Base-by-base conservation (phyloP, 768 basidiomycete species). In the Agaricus blazei region DNA sequence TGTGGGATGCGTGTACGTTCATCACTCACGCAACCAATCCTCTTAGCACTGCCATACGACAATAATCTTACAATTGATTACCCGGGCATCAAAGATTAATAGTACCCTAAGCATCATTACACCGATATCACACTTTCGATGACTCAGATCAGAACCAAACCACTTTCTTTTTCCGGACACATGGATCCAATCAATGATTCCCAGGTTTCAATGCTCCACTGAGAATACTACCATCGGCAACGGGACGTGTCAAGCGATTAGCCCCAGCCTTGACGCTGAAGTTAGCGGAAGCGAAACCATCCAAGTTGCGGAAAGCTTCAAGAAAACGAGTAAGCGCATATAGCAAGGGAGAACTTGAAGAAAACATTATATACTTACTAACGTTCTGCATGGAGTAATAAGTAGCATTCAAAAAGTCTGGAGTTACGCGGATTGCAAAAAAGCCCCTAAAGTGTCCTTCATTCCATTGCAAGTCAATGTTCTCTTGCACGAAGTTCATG, bases 381-480 rank as follows among this genome's bases (percentile, higher is more conserved):
- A 74, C 68, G 62, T 79, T 70, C 28, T 65, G 61, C 77, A 83
- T 81, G 1, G 77, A 82, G 52, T 76, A 83, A 67, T 77, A 83
- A 23, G 79, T 79, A 23, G 82, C 78, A 28, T 71, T 76, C 45
- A 79, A 62, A 48, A 69, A 69, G 15, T 72, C 54, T n/a, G 78
- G 60, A 59, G 75, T 71, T 56, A 85, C 65, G 28, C 70, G 71
- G 11, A 85, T 68, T 36, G 81, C 79, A 67, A 81, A 83, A 68
- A 83, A 85, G 1, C 83, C 83, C 34, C 82, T 67, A 67, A 71
- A 81, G 6, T 77, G 80, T 7, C 76, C 81, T 65, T 84, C 82
- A 56, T 78, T 79, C 82, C 80, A 84, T 60, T 83, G 82, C 38
- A 84, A 64, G 58, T 82, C 78, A 1, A 70, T 58, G 66, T 81